phyloP scores from a whole-genome alignment of 495 filamentous ascomycete genomes.

The Copromyces sp. region DNA sequence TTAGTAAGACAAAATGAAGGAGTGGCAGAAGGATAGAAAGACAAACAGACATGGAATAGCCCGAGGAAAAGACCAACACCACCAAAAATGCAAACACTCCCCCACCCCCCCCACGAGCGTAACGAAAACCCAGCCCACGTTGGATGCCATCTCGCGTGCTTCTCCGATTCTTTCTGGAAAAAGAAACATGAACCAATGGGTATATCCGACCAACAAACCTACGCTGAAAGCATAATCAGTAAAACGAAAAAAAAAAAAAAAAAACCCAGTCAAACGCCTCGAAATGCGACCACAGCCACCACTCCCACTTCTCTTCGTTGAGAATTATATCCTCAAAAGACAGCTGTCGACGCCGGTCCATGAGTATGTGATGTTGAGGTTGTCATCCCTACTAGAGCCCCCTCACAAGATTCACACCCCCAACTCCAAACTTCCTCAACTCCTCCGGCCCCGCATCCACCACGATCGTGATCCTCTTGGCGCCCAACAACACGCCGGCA shows the following conservation, averaged over 20 bases:
- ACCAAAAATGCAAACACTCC: neutral
- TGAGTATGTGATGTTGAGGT: too few relatives aligned
- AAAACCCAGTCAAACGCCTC: neutral
- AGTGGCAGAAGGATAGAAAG: neutral
- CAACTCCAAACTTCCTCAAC: neutral
- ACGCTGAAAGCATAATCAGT: neutral
- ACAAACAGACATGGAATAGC: neutral
- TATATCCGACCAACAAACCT: neutral
- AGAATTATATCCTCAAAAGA: neutral
- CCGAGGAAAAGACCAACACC: neutral
- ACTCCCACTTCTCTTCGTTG: neutral
- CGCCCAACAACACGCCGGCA: slow-evolving; percentile 1
- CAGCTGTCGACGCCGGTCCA: neutral
- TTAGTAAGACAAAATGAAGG: neutral
- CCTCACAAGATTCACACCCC: neutral
- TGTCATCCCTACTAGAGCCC: neutral
- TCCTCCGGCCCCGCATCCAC: neutral
- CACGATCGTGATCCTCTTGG: slow-evolving; percentile 2
- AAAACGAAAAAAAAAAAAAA: neutral
- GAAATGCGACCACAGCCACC: neutral
- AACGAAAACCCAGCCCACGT: neutral
- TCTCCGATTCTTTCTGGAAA: neutral
- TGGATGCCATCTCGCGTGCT: neutral
- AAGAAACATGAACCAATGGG: neutral
- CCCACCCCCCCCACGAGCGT: neutral